phyloP scores from a whole-genome alignment of 176 grass and related monocot genomes.

The Lolium multiflorum region DNA sequence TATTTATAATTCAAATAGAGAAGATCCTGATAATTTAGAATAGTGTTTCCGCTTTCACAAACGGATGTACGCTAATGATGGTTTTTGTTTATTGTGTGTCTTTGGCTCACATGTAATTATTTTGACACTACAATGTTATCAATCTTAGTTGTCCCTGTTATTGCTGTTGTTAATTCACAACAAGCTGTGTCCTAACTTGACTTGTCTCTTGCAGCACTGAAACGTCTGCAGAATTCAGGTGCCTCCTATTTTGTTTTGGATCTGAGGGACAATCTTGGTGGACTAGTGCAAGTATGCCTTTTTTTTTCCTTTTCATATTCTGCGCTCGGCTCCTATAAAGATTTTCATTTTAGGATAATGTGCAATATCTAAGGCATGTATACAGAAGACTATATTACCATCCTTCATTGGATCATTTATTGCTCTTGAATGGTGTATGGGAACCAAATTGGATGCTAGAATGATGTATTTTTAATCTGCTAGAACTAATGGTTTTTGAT shows the following conservation, averaged over 20 bases:
- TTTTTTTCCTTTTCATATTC: slow-evolving; percentile 15
- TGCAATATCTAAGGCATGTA: background rate
- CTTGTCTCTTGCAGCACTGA: slow-evolving; percentile 70
- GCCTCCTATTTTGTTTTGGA: slow-evolving; percentile 93
- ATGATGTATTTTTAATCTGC: slow-evolving; percentile 16
- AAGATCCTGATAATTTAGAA: slow-evolving; percentile 7
- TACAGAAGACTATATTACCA: background rate
- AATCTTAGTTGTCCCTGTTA: background rate
- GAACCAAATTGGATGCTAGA: slow-evolving; percentile 8
- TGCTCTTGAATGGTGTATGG: background rate
- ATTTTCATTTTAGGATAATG: slow-evolving; percentile 1
- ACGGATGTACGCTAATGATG: background rate
- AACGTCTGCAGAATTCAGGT: slow-evolving; percentile 75
- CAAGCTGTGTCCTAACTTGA: slow-evolving; percentile 33
- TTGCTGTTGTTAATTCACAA: background rate
- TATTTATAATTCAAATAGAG: background rate
- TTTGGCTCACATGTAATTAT: slow-evolving; percentile 25
- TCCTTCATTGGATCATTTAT: background rate
- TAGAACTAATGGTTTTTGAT: slow-evolving; percentile 32
- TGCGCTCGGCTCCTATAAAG: background rate
- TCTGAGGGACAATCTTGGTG: slow-evolving; percentile 98
- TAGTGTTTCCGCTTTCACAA: slow-evolving; percentile 27
- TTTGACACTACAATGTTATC: slow-evolving; percentile 24
- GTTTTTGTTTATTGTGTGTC: slow-evolving; percentile 33
- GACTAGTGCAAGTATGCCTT: slow-evolving; percentile 81